Evolutionary conservation across 495 filamentous ascomycete genomes (phyloP).

Genomic region (Aspergillus nidulans): DNA sequence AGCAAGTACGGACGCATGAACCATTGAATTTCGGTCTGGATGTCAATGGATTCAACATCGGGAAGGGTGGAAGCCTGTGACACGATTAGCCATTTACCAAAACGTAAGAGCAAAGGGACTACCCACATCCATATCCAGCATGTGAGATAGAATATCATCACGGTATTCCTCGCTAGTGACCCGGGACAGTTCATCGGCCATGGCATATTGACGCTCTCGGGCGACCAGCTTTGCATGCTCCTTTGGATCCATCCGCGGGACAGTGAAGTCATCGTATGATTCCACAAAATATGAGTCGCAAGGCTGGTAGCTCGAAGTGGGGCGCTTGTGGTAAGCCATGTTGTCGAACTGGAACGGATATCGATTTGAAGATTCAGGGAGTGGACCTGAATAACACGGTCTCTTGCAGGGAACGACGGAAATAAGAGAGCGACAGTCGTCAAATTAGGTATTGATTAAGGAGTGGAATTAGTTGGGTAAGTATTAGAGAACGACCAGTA

Average conservation of each 20-base stretch:
- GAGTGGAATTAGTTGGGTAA: slow-evolving; percentile 55
- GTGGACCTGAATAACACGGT: slow-evolving; percentile 31
- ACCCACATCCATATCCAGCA: slow-evolving; percentile 93
- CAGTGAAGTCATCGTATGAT: slow-evolving; percentile 57
- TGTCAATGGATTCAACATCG: slow-evolving; percentile 95
- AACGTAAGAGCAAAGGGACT: neutral
- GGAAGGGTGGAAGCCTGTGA: slow-evolving; percentile 81
- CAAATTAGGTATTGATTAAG: slow-evolving; percentile 45
- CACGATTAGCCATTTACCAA: slow-evolving; percentile 21
- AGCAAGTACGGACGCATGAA: slow-evolving; percentile 98
- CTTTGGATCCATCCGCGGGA: slow-evolving; percentile 41
- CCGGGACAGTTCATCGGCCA: slow-evolving; percentile 82
- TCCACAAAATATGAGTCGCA: slow-evolving; percentile 89
- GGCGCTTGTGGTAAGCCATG: slow-evolving; percentile 67
- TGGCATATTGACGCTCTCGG: slow-evolving; percentile 71
- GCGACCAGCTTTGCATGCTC: slow-evolving; percentile 71
- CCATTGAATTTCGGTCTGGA: slow-evolving; percentile 99
- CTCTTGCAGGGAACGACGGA: slow-evolving; percentile 44
- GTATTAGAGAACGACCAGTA: slow-evolving; percentile 42
- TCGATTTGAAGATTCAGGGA: slow-evolving; percentile 25
- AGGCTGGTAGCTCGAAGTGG: slow-evolving; percentile 48
- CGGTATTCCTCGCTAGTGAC: slow-evolving; percentile 82
- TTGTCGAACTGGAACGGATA: slow-evolving; percentile 33
- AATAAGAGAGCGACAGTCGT: slow-evolving; percentile 54
- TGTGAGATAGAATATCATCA: slow-evolving; percentile 86